phyloP scores from a whole-genome alignment of 2,329 filamentous ascomycete species.

The Emydomyces testavorans region DNA sequence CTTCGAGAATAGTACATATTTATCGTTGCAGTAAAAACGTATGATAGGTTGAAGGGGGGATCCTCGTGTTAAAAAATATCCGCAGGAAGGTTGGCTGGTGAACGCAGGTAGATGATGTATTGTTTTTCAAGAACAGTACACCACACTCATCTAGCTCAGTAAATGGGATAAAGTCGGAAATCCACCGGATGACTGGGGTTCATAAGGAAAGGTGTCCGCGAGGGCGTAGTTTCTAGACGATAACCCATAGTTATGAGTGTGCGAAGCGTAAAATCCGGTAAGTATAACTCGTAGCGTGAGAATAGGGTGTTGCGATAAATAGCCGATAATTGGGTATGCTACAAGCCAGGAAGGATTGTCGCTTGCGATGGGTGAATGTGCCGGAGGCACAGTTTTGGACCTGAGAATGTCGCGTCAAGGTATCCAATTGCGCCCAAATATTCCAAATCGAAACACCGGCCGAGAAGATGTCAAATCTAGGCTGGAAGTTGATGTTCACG shows the following conservation, averaged over 20 bases:
- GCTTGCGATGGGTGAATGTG: not conserved
- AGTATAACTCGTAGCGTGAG: not conserved
- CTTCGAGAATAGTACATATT: no score
- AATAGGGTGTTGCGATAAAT: not conserved
- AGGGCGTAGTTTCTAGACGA: no score
- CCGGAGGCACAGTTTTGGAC: not conserved
- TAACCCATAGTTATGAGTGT: no score
- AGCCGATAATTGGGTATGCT: not conserved
- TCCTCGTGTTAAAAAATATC: no score
- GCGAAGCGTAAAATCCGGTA: not conserved
- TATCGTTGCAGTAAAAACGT: no score
- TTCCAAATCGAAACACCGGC: slow-evolving; percentile 1
- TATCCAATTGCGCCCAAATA: slow-evolving; percentile 5
- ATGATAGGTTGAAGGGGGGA: not conserved
- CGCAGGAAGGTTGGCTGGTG: not conserved
- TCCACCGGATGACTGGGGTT: not conserved
- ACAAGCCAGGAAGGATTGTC: not conserved
- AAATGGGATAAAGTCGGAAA: not conserved
- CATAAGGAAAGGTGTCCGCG: not conserved
- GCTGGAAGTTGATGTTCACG: not conserved
- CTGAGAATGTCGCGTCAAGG: not conserved
- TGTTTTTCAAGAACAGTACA: not conserved
- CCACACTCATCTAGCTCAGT: not conserved
- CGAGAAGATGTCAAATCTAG: not conserved
- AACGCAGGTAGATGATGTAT: not conserved